These are phyloP conservation scores for Podila minutissima DNA, from an alignment of 192 early-diverging fungal genomes.

Conservation along the genomic window DNA sequence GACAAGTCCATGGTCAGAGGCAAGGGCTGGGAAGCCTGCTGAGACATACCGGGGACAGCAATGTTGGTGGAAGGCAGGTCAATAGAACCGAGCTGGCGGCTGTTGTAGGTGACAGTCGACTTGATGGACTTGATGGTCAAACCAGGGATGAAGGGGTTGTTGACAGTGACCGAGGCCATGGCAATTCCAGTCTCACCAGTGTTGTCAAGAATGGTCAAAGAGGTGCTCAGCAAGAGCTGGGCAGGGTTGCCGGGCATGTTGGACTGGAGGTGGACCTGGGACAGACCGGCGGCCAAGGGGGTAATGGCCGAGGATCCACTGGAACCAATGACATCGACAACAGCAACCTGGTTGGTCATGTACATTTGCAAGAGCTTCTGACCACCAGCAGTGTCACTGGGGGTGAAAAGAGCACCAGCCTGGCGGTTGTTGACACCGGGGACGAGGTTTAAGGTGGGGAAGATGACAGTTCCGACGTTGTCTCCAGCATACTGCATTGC, in stretches of 20 bases:
- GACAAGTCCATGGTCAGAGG: constrained; percentile 63
- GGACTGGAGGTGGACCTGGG: constrained; percentile 51
- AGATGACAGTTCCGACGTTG: constrained; percentile 57
- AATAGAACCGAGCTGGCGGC: constrained; percentile 56
- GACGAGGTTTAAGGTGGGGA: constrained; percentile 54
- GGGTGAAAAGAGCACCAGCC: constrained; percentile 59
- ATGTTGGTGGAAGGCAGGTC: constrained; percentile 57
- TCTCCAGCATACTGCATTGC: constrained; percentile 55
- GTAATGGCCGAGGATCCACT: constrained; percentile 54
- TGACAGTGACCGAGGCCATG: constrained; percentile 56
- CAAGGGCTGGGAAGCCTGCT: constrained; percentile 42
- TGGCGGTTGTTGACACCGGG: constrained; percentile 57
- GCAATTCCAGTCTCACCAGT: constrained; percentile 58
- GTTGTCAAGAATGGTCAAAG: constrained; percentile 54
- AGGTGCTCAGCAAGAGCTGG: constrained; percentile 54
- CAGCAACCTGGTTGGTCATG: constrained; percentile 54
- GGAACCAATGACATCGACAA: constrained; percentile 56
- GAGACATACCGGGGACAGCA: constrained; percentile 51
- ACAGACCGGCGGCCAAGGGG: constrained; percentile 58
- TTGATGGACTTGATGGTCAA: constrained; percentile 60
- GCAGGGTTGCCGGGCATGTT: constrained; percentile 60
- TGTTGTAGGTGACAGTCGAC: constrained; percentile 57
- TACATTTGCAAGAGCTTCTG: constrained; percentile 61
- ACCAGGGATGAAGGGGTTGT: constrained; percentile 64
- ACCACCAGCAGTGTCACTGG: constrained; percentile 55